Evolutionary conservation across 805 yeast species (phyloP).

Genomic region (Ogataea trehaloabstinens): DNA sequence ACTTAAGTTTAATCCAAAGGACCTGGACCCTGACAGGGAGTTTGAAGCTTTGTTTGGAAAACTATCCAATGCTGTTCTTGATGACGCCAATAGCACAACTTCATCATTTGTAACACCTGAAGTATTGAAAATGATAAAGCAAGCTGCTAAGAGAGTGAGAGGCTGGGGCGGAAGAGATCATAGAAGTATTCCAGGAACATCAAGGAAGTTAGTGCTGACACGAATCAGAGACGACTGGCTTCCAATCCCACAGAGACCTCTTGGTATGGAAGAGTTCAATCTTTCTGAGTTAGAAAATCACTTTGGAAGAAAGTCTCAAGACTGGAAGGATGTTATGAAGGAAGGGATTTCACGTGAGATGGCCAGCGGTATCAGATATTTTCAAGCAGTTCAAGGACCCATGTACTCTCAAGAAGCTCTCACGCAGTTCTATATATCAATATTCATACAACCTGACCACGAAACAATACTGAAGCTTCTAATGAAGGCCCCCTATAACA

Average conservation of each 20-base stretch:
- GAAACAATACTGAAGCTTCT: conserved; percentile 62
- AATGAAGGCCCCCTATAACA: conserved; percentile 67
- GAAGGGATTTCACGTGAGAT: conserved; percentile 37
- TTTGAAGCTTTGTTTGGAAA: conserved; percentile 69
- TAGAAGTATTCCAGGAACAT: conserved; percentile 69
- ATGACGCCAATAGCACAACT: conserved; percentile 75
- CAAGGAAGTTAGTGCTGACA: conserved; percentile 64
- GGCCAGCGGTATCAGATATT: conserved; percentile 53
- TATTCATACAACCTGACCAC: conserved; percentile 74
- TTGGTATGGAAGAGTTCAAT: conserved; percentile 56
- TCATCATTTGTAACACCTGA: conserved; percentile 70
- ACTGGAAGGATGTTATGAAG: conserved; percentile 50
- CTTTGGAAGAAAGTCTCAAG: conserved; percentile 33
- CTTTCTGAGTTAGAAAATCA: conserved; percentile 37
- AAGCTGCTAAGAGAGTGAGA: conserved; percentile 54
- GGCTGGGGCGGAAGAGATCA: conserved; percentile 88
- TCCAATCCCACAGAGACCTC: conserved; percentile 62
- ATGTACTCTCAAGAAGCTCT: conserved; percentile 34
- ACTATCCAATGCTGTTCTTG: conserved; percentile 61
- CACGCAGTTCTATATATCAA: conserved; percentile 53
- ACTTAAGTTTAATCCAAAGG: conserved; percentile 45
- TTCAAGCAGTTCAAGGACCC: conserved; percentile 43
- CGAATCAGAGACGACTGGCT: conserved; percentile 79
- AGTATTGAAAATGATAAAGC: conserved; percentile 59
- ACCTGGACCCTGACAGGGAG: conserved; percentile 76